These are phyloP conservation scores for Phlebiopsis flavidoalba DNA, from an alignment of 768 basidiomycete genomes.

Conservation along the genomic window DNA sequence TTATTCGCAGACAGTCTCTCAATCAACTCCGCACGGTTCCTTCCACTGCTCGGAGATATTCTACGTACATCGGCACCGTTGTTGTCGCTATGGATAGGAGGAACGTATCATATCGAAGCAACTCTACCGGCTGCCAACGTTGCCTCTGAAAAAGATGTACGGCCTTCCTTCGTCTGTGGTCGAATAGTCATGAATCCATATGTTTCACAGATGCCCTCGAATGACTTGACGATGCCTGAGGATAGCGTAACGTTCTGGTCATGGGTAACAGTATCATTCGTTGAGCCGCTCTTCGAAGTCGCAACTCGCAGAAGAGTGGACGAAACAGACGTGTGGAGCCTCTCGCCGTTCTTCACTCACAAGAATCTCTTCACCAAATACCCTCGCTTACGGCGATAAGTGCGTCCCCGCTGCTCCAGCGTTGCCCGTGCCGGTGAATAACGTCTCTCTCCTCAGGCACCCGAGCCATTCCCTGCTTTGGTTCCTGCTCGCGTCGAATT, in stretches of 20 bases:
- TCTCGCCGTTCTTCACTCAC: constrained; percentile 66
- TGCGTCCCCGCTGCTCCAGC: constrained; percentile 31
- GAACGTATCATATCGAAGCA: constrained; percentile 49
- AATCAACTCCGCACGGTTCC: background rate
- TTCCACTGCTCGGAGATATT: constrained; percentile 21
- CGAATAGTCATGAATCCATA: constrained; percentile 4
- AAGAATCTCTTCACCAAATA: constrained; percentile 64
- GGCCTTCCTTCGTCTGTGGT: constrained; percentile 12
- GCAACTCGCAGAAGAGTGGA: constrained; percentile 43
- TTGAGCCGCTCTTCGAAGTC: constrained; percentile 54
- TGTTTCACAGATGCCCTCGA: constrained; percentile 41
- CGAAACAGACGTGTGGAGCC: constrained; percentile 50
- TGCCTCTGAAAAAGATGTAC: constrained; percentile 43
- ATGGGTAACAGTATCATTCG: constrained; percentile 61
- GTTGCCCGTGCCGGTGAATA: background rate
- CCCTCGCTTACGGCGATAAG: constrained; percentile 36
- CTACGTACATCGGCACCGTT: constrained; percentile 31
- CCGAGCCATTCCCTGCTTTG: constrained; percentile 53
- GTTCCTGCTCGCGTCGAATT: constrained; percentile 63
- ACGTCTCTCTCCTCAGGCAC: constrained; percentile 30
- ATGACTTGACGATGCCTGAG: constrained; percentile 51
- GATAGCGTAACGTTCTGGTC: constrained; percentile 60
- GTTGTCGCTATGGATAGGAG: constrained; percentile 43
- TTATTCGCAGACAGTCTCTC: constrained; percentile 28
- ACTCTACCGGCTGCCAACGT: constrained; percentile 43